Evolutionary conservation across 2,329 filamentous ascomycete species (phyloP), one percentile per base, ranked within the genome.

Genomic region (Purpureocillium lavendulum): DNA sequence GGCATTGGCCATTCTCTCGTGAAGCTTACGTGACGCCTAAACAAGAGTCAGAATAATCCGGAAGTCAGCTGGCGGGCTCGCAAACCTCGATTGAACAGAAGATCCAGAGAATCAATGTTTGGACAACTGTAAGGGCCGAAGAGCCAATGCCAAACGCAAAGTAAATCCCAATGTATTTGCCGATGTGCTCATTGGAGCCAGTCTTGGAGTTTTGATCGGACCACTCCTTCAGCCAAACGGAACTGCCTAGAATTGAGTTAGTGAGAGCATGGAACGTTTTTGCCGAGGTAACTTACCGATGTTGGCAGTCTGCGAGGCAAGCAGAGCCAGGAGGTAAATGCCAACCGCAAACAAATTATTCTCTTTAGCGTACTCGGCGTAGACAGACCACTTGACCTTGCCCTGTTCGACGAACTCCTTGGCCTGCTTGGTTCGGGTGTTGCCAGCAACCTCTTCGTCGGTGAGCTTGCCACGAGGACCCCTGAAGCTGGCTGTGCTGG

Each of bases 81-180:
- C 5, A 38, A 69, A 87, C 84, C 76, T 98, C 92, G 46, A 98
- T 98, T 4, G 92, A 97, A 66, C 94, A 98, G 67, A 98, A 97
- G 49, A 98, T 97, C 92, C 92, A 98, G 21, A 98, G 71, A 47
- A 98, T 88, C 50, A 98, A 68, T 6, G 90, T 97, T 64, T 97
- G 92, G 24, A 94, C 57, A 32, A 97, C 87, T 3, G 94, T 90
- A 47, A 98, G 70, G 33, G 77, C 73, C 31, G 92, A 84, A 18
- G 86, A 82, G 26, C 90, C 90, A 38, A 98, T 76, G 35, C 92
- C 94, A 62, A 98, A 86, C 13, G 84, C 87, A 63, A 98, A 92
- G 66, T 98, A 98, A 48, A 98, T 79, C 42, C 90, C 87, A 55
- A 98, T 85, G 57, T 88, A 98, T 62, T 87, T 94, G 51, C 84